These are phyloP conservation scores for Syncephalastrum racemosum DNA, from an alignment of 371 early-diverging fungal genomes.

Conservation along the genomic window DNA sequence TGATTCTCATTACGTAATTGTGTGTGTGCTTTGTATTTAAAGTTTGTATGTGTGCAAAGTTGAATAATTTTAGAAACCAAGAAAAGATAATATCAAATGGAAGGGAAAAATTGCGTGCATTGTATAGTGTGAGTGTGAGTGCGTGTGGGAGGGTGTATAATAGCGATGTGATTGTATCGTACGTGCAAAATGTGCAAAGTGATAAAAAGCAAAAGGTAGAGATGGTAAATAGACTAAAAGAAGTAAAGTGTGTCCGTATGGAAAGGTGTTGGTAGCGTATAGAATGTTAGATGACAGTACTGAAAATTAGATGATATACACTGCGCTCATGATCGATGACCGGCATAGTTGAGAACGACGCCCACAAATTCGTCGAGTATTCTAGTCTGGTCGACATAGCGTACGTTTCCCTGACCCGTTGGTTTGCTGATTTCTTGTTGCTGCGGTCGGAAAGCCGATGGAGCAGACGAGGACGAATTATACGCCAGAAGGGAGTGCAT, in stretches of 20 bases:
- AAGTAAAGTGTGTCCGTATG: not conserved
- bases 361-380: constrained; percentile 31
- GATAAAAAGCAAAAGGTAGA: constrained; percentile 6
- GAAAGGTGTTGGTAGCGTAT: constrained; percentile 1
- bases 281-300: constrained; percentile 1
- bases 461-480: constrained; percentile 7
- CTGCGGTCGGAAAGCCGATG: constrained; percentile 7
- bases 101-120: not conserved
- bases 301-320: constrained; percentile 6
- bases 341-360: constrained; percentile 26
- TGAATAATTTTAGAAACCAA: too few species aligned
- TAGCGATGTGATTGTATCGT: not conserved
- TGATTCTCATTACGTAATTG: too few species aligned
- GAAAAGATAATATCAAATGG: too few species aligned
- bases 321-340: constrained; percentile 15
- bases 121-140: constrained; percentile 4
- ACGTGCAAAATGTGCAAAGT: not conserved
- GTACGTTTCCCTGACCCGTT: not conserved
- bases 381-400: constrained; percentile 10
- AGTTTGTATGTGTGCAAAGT: too few species aligned
- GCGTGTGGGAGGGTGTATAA: not conserved
- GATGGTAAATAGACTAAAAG: constrained; percentile 1
- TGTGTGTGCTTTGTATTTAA: too few species aligned
- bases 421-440: constrained; percentile 4
- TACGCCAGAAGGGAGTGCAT: constrained; percentile 18